Percentiles rank a stretch among this genome's conserved stretches.
Evolutionary conservation across 75 land plant genomes (phyloP).

Genomic region (Sequoiadendron giganteum): DNA sequence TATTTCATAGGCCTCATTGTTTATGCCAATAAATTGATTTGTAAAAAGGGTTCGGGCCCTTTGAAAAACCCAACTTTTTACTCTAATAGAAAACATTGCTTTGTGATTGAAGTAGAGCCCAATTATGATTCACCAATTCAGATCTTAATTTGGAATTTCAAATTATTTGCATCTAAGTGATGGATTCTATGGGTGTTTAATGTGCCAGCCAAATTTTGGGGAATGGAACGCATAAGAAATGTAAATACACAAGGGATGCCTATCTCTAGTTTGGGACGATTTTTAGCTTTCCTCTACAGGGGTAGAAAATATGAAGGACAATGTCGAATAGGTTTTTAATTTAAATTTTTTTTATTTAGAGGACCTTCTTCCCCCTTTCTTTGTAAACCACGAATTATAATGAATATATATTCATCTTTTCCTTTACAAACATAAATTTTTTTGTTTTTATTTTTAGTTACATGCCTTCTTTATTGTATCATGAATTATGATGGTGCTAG

Average conservation of each 20-base stretch:
- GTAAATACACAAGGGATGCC: not conserved
- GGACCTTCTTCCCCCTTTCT: not conserved
- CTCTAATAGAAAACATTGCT: not conserved
- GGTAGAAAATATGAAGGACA: not conserved
- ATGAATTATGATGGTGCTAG: too few species aligned
- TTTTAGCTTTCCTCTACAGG: not conserved
- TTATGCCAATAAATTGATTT: too few species aligned
- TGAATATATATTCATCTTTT: too few species aligned
- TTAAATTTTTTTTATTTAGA: not conserved
- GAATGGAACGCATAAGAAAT: not conserved
- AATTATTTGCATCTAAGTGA: not conserved
- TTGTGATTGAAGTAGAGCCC: not conserved
- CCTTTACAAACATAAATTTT: too few species aligned
- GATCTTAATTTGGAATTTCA: not conserved
- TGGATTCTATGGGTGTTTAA: too few species aligned
- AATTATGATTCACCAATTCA: not conserved
- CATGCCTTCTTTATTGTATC: too few species aligned
- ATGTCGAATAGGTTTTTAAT: not conserved
- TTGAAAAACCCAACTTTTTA: too few species aligned
- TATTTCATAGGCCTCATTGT: too few species aligned
- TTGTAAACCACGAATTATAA: not conserved
- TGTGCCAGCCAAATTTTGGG: not conserved
- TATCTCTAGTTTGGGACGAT: not conserved
- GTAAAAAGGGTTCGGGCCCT: too few species aligned
- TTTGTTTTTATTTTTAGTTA: too few species aligned